Conservation (phyloP, 164 flowering plant genomes). For the Pachysandra terminalis region DNA sequence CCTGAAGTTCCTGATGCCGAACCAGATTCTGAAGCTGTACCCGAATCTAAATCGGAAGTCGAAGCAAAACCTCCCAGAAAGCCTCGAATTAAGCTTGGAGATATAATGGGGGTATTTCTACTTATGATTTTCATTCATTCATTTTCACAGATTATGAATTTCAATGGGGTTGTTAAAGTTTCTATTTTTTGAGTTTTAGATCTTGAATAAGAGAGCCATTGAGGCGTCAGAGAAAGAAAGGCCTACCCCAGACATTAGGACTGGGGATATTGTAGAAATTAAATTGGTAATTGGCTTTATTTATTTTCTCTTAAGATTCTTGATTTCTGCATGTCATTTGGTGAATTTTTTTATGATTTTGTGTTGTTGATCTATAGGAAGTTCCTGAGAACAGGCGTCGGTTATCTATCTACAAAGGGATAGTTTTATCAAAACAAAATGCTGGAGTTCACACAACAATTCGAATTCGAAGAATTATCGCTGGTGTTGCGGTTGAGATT, state of each 20-base stretch:
- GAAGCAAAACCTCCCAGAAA: conserved; percentile 38
- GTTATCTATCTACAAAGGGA: conserved; percentile 73
- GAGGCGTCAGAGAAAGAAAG: conserved; percentile 63
- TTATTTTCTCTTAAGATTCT: neutral
- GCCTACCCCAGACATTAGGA: conserved; percentile 72
- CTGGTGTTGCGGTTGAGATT: conserved; percentile 91
- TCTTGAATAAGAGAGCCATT: conserved; percentile 77
- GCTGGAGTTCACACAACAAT: conserved; percentile 97
- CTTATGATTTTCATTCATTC: neutral
- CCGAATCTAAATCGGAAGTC: conserved; percentile 6
- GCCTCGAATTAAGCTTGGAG: conserved; percentile 74
- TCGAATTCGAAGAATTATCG: conserved; percentile 80
- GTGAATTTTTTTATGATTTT: conserved; percentile 6
- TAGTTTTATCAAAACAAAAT: conserved; percentile 86
- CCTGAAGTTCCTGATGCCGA: conserved; percentile 21
- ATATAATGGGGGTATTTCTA: conserved; percentile 76
- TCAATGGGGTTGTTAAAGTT: neutral
- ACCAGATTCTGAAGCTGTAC: conserved; percentile 22
- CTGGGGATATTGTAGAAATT: conserved; percentile 84
- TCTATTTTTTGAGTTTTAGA: conserved; percentile 33
- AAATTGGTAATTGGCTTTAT: conserved; percentile 51
- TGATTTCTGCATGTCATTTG: neutral
- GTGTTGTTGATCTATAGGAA: conserved; percentile 50
- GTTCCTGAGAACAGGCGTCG: conserved; percentile 80
- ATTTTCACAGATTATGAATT: neutral